A percentile compares a stretch with the other conserved stretches of the same genome.
Conservation (phyloP, 257 asterid genomes). For the Coffea eugenioides region DNA sequence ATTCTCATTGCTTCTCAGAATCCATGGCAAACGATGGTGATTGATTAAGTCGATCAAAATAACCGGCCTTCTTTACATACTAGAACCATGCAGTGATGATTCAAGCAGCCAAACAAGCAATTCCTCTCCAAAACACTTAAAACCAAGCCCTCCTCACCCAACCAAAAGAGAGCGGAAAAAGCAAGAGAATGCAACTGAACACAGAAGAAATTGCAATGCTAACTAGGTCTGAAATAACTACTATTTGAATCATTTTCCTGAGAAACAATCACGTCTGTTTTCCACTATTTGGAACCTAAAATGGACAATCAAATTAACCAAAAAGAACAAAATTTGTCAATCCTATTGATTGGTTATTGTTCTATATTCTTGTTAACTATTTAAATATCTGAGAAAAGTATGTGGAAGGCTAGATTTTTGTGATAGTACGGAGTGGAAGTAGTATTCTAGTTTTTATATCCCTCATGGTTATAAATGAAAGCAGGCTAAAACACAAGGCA, state of each 20-base stretch:
- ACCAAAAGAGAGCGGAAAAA: background rate
- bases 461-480: background rate
- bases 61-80: background rate
- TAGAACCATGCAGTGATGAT: background rate
- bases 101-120: background rate
- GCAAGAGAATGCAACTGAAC: background rate
- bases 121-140: background rate
- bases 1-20: no score
- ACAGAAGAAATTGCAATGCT: background rate
- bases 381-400: no score
- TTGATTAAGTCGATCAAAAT: background rate
- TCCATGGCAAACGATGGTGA: background rate
- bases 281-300: background rate
- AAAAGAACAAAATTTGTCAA: background rate
- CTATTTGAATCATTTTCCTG: background rate
- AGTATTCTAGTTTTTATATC: background rate
- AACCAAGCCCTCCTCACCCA: background rate
- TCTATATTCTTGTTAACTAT: background rate
- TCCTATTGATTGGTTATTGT: background rate
- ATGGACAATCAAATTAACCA: background rate
- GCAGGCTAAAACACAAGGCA: background rate
- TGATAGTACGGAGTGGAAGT: background rate
- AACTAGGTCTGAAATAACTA: background rate
- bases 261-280: background rate
- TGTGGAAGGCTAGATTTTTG: background rate